Conservation (phyloP, 202 grass and related monocot genomes). For the Dendrocalamus latiflorus region DNA sequence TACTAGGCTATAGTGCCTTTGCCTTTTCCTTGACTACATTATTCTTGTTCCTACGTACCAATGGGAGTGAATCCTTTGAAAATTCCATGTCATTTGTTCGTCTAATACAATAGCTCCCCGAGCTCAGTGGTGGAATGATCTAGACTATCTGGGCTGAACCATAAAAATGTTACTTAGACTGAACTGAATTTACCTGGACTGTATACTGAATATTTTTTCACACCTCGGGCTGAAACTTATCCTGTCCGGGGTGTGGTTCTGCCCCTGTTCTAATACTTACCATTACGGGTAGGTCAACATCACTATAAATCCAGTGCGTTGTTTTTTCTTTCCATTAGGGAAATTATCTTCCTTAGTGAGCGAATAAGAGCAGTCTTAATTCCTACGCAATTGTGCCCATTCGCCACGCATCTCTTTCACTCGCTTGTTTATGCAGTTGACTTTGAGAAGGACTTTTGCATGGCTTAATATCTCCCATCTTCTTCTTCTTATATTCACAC, state of each 20-base stretch:
- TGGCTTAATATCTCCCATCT: not conserved
- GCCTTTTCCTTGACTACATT: conserved; percentile 17
- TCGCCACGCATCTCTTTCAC: conserved; percentile 18
- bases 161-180: too few relatives aligned
- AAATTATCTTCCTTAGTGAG: conserved; percentile 9
- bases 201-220: too few relatives aligned
- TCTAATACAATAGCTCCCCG: too few relatives aligned
- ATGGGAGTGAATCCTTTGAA: not conserved
- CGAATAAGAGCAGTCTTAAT: conserved; percentile 31
- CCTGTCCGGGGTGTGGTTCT: too few relatives aligned
- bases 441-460: not conserved
- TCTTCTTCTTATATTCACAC: not conserved
- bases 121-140: too few relatives aligned
- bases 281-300: conserved; percentile 43
- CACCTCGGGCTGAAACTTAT: too few relatives aligned
- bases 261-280: too few relatives aligned
- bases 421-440: conserved; percentile 45
- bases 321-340: not conserved
- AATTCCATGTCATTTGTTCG: conserved; percentile 13
- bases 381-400: conserved; percentile 43
- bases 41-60: conserved; percentile 8
- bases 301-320: not conserved
- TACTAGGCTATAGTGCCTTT: conserved; percentile 9
- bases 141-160: too few relatives aligned
- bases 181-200: too few relatives aligned